Evolutionary conservation across 257 asterid species (phyloP).

Genomic region (Mitragyna speciosa): DNA sequence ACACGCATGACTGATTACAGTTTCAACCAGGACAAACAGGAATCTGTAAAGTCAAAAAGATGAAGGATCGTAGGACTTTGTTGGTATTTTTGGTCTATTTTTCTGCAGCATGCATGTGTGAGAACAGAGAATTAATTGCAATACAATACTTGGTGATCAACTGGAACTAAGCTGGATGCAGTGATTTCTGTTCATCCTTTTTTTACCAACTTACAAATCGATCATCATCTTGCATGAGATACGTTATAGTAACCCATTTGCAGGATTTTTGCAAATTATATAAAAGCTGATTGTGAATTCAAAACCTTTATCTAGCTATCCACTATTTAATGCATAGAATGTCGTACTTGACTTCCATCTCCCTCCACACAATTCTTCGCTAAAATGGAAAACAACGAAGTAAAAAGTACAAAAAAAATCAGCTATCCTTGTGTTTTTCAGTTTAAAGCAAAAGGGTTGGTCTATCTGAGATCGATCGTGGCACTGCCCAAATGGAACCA

Average conservation of each 20-base stretch:
- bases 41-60: slow-evolving; percentile 7
- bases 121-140: slow-evolving; percentile 3
- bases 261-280: neutral
- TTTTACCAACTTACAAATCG: neutral
- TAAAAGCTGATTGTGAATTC: neutral
- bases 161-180: neutral
- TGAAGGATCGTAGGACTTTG: neutral
- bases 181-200: neutral
- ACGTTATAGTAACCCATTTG: neutral
- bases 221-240: neutral
- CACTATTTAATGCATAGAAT: slow-evolving; percentile 3
- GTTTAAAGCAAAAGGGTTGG: neutral
- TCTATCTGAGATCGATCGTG: neutral
- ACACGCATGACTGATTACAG: neutral
- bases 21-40: neutral
- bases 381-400: slow-evolving; percentile 1
- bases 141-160: neutral
- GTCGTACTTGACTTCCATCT: slow-evolving; percentile 1
- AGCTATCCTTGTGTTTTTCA: neutral
- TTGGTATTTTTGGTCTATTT: neutral
- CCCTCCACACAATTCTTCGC: neutral
- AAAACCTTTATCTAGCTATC: neutral
- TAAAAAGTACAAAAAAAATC: neutral
- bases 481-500: slow-evolving; percentile 13
- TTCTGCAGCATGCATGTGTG: slow-evolving; percentile 19